Evolutionary conservation across 768 basidiomycete genomes (phyloP).

Genomic region (Tulasnella sp.): DNA sequence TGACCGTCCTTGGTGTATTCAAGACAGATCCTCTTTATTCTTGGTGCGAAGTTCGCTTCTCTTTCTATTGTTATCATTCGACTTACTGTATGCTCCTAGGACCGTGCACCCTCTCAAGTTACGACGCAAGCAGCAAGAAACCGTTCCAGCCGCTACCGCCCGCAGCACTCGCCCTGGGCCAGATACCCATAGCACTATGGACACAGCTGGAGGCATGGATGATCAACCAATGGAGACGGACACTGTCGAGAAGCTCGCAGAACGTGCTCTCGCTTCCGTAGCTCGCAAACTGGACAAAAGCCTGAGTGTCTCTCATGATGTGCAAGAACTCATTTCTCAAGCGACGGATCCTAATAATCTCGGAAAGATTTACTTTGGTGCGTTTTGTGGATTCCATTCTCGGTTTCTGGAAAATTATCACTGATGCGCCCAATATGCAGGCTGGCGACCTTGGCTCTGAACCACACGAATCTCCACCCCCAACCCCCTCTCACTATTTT

Average conservation of each 20-base stretch:
- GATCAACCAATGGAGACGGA: conserved; percentile 48
- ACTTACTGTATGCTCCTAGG: conserved; percentile 41
- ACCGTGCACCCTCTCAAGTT: conserved; percentile 74
- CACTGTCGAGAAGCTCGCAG: conserved; percentile 78
- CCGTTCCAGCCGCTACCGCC: not conserved
- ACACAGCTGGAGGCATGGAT: not conserved
- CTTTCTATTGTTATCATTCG: not conserved
- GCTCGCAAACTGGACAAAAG: conserved; percentile 75
- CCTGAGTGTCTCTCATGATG: conserved; percentile 86
- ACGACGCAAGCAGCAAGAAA: conserved; percentile 13
- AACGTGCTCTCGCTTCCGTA: conserved; percentile 78
- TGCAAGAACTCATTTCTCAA: conserved; percentile 87
- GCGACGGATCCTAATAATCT: conserved; percentile 76
- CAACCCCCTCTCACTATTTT: not conserved
- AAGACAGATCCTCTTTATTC: conserved; percentile 92
- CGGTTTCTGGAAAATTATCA: not conserved
- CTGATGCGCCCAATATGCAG: not conserved
- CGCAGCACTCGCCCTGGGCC: not conserved
- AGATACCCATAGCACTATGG: not conserved
- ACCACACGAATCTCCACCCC: not conserved
- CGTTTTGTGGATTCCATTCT: not conserved
- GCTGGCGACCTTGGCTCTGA: not conserved
- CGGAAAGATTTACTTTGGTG: conserved; percentile 72
- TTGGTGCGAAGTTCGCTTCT: conserved; percentile 53
- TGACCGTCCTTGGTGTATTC: conserved; percentile 96